phyloP scores from a whole-genome alignment of 495 filamentous ascomycete species.

The Aspergillus egyptiacus region DNA sequence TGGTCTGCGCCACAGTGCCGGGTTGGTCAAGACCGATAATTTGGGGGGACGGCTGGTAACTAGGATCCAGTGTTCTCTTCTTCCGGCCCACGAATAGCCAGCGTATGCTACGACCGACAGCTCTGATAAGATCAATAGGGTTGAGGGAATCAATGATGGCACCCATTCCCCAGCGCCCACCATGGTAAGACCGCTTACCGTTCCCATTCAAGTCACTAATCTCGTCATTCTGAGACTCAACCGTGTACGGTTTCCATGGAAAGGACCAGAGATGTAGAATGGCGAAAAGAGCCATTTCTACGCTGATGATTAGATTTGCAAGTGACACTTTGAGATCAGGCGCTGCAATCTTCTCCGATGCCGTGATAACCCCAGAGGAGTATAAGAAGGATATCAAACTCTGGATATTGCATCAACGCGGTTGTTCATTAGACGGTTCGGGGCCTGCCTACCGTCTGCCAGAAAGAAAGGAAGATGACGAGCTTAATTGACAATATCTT shows the following conservation, averaged over 20 bases:
- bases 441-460: slow-evolving; percentile 59
- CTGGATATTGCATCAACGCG: slow-evolving; percentile 21
- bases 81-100: slow-evolving; percentile 76
- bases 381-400: slow-evolving; percentile 65
- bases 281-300: slow-evolving; percentile 84
- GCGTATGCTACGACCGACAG: slow-evolving; percentile 65
- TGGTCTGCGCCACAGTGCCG: slow-evolving; percentile 8
- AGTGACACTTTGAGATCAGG: slow-evolving; percentile 78
- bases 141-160: slow-evolving; percentile 73
- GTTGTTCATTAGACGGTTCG: not conserved
- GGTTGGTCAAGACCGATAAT: slow-evolving; percentile 30
- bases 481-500: slow-evolving; percentile 88
- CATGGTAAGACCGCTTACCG: slow-evolving; percentile 48
- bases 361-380: slow-evolving; percentile 54
- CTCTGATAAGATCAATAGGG: slow-evolving; percentile 77
- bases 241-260: slow-evolving; percentile 61
- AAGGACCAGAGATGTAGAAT: slow-evolving; percentile 81
- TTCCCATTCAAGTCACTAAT: slow-evolving; percentile 44
- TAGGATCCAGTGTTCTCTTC: slow-evolving; percentile 45
- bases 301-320: slow-evolving; percentile 69
- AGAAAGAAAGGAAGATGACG: slow-evolving; percentile 93
- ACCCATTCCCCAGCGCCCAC: slow-evolving; percentile 56
- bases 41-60: slow-evolving; percentile 38
- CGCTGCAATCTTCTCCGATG: slow-evolving; percentile 54
- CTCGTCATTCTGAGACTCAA: slow-evolving; percentile 29